These are phyloP conservation scores for Cladosporium oxysporum DNA, from an alignment of 2,329 filamentous ascomycete genomes.

Conservation along the genomic window DNA sequence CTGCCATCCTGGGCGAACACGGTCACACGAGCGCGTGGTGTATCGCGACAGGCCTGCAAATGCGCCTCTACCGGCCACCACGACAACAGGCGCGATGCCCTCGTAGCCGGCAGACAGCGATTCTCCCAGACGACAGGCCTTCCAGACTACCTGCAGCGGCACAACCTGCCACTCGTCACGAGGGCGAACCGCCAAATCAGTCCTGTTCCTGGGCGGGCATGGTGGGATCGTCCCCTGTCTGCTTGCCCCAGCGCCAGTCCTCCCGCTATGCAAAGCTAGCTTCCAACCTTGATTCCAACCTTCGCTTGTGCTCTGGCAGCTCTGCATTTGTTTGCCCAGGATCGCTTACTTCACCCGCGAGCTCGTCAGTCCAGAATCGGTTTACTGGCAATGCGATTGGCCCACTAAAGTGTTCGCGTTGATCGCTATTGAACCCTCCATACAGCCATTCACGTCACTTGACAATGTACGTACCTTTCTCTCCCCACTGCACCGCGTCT, in stretches of 20 bases:
- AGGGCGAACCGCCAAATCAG: slow-evolving; percentile 6
- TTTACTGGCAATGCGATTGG: slow-evolving; percentile 1
- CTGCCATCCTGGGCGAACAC: slow-evolving; percentile 1
- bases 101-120: background rate
- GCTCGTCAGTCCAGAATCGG: background rate
- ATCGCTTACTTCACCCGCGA: slow-evolving; percentile 5
- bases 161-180: slow-evolving; percentile 13
- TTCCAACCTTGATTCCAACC: slow-evolving; percentile 10
- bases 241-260: slow-evolving; percentile 5
- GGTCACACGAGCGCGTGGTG: slow-evolving; percentile 15
- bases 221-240: background rate
- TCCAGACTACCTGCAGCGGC: background rate
- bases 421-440: slow-evolving; percentile 18
- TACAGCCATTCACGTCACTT: slow-evolving; percentile 18
- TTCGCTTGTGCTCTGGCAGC: background rate
- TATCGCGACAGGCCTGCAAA: background rate
- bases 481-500: slow-evolving; percentile 2
- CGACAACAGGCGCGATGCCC: background rate
- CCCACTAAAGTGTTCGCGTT: background rate
- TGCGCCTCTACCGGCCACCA: slow-evolving; percentile 13
- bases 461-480: background rate
- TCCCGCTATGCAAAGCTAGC: slow-evolving; percentile 10
- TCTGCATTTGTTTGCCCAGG: slow-evolving; percentile 8
- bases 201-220: slow-evolving; percentile 18
- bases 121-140: slow-evolving; percentile 11